Evolutionary conservation across 2,329 filamentous ascomycete genomes (phyloP).

Genomic region (Zymoseptoria ardabiliae): DNA sequence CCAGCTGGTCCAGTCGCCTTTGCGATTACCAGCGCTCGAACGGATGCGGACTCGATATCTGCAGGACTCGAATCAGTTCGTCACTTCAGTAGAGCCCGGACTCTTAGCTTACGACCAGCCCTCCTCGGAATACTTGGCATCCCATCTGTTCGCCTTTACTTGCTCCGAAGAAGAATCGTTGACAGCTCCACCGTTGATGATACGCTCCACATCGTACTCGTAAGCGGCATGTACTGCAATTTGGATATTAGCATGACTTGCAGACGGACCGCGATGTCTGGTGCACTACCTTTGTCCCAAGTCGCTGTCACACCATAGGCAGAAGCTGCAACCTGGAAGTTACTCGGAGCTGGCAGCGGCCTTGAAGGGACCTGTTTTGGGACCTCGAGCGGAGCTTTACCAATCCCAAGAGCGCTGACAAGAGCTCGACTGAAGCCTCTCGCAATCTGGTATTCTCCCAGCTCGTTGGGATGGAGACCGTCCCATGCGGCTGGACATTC

Average conservation of each 20-base stretch:
- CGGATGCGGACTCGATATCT: slow-evolving; percentile 2
- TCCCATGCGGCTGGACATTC: slow-evolving; percentile 27
- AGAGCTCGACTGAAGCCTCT: slow-evolving; percentile 32
- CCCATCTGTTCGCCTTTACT: slow-evolving; percentile 2
- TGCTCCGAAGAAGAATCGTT: background rate
- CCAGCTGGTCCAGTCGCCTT: slow-evolving; percentile 3
- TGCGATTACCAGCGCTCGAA: slow-evolving; percentile 1
- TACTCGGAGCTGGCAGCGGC: slow-evolving; percentile 1
- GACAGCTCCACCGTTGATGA: background rate
- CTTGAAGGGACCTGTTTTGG: slow-evolving; percentile 3
- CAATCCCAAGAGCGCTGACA: slow-evolving; percentile 6
- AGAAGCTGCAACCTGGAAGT: background rate
- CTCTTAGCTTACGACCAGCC: background rate
- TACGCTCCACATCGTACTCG: slow-evolving; percentile 6
- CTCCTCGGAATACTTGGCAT: background rate
- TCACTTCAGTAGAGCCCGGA: background rate
- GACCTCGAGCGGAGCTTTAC: slow-evolving; percentile 4
- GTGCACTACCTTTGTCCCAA: slow-evolving; percentile 3
- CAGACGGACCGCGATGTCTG: background rate
- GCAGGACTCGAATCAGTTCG: background rate
- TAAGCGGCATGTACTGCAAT: slow-evolving; percentile 6
- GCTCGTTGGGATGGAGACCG: slow-evolving; percentile 35
- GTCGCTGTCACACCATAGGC: slow-evolving; percentile 7
- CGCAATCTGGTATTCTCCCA: slow-evolving; percentile 38
- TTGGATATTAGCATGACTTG: background rate